Conservation (phyloP, 495 filamentous ascomycete genomes). For the Trichoderma orchidacearum region DNA sequence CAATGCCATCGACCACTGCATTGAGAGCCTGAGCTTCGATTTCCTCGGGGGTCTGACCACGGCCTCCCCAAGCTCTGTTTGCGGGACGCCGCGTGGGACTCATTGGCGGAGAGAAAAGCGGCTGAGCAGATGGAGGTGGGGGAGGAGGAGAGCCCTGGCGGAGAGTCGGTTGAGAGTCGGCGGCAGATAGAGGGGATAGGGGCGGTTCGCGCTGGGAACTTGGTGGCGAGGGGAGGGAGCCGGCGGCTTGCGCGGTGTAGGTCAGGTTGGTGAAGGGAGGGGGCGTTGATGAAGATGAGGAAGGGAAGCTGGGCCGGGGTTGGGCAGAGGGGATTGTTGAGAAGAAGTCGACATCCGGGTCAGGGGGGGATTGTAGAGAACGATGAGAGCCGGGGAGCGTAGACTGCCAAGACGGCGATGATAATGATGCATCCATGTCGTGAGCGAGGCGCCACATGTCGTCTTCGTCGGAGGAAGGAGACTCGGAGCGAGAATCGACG, state of each 20-base stretch:
- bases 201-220: neutral
- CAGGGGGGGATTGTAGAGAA: neutral
- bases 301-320: neutral
- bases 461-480: neutral
- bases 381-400: neutral
- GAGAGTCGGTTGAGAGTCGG: neutral
- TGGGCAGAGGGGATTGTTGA: neutral
- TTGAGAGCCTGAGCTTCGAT: neutral
- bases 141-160: neutral
- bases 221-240: conserved; percentile 1
- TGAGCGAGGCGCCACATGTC: neutral
- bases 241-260: neutral
- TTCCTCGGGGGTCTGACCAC: neutral
- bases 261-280: neutral
- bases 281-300: neutral
- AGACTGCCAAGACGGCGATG: neutral
- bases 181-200: neutral
- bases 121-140: too few species aligned
- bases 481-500: neutral
- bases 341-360: neutral
- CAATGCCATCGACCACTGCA: neutral
- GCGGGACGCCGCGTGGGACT: neutral
- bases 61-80: conserved; percentile 1
- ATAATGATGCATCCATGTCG: too few species aligned
- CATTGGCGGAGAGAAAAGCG: neutral